A percentile compares a stretch with the other conserved stretches of the same genome.
Conservation (phyloP, 768 basidiomycete genomes). For the Russula dissimulans region DNA sequence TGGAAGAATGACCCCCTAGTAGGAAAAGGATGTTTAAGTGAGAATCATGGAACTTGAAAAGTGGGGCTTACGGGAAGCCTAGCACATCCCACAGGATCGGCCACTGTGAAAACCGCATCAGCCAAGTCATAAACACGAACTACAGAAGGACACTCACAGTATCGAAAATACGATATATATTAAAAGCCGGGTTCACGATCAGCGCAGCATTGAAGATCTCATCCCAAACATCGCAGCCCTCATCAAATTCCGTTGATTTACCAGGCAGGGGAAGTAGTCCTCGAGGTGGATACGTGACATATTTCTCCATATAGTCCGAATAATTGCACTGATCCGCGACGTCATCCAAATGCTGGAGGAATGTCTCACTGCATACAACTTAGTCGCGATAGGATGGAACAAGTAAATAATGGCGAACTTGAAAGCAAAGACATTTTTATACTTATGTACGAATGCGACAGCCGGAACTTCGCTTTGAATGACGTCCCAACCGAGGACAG, state of each 20-base stretch:
- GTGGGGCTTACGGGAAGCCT: neutral
- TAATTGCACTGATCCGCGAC: conserved; percentile 51
- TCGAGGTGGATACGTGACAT: conserved; percentile 61
- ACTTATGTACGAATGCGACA: conserved; percentile 66
- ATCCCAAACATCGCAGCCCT: conserved; percentile 61
- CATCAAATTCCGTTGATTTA: conserved; percentile 35
- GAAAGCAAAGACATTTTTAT: conserved; percentile 58
- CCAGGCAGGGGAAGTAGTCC: conserved; percentile 61
- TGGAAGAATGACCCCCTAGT: neutral
- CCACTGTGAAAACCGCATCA: conserved; percentile 27
- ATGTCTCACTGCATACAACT: conserved; percentile 40
- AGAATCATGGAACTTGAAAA: neutral
- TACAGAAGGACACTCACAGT: conserved; percentile 30
- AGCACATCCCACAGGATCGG: conserved; percentile 69
- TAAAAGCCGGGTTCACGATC: conserved; percentile 61
- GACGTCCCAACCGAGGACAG: conserved; percentile 50
- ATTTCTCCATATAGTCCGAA: conserved; percentile 48
- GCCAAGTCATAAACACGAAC: neutral
- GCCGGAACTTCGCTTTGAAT: conserved; percentile 65
- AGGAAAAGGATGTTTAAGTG: neutral
- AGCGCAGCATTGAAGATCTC: conserved; percentile 54
- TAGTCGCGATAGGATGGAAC: neutral
- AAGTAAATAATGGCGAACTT: conserved; percentile 37
- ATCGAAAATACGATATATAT: conserved; percentile 71
- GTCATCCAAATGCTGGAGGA: conserved; percentile 48